Conservation (phyloP, 129 eudicot genomes). For the Centrapalus pauciflorus region DNA sequence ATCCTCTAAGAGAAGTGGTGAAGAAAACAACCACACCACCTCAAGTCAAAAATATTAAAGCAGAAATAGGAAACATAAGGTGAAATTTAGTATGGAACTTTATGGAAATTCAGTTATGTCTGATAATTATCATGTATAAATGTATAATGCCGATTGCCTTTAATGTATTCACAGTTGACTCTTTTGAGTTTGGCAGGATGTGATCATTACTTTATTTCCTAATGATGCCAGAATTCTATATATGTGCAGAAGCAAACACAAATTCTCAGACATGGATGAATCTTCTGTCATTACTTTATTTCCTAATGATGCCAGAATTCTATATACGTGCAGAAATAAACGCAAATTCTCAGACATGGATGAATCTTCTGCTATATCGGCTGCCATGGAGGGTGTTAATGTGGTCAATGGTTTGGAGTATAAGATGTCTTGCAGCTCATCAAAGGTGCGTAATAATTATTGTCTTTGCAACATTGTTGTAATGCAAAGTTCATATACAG, state of each 20-base stretch:
- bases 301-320: neutral
- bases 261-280: slow-evolving; percentile 52
- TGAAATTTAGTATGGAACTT: too few species aligned
- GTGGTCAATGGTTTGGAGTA: slow-evolving; percentile 82
- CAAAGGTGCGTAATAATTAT: slow-evolving; percentile 66
- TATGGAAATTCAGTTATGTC: neutral
- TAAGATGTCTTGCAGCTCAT: slow-evolving; percentile 77
- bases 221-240: neutral
- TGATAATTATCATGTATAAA: too few species aligned
- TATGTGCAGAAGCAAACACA: slow-evolving; percentile 57
- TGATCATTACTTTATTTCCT: slow-evolving; percentile 7
- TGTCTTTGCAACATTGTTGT: neutral
- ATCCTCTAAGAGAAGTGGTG: too few species aligned
- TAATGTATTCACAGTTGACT: neutral
- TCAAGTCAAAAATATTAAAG: too few species aligned
- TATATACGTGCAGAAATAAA: slow-evolving; percentile 57
- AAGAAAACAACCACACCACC: too few species aligned
- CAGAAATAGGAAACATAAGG: too few species aligned
- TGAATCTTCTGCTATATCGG: slow-evolving; percentile 48
- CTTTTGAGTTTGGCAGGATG: neutral
- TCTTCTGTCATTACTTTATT: slow-evolving; percentile 42
- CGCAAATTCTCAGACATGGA: slow-evolving; percentile 39
- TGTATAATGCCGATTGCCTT: neutral
- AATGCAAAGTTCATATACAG: neutral
- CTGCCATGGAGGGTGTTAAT: slow-evolving; percentile 57